These are phyloP conservation scores for Tritrichomonas foetus DNA, from an alignment of 208 protist genomes.

Conservation along the genomic window DNA sequence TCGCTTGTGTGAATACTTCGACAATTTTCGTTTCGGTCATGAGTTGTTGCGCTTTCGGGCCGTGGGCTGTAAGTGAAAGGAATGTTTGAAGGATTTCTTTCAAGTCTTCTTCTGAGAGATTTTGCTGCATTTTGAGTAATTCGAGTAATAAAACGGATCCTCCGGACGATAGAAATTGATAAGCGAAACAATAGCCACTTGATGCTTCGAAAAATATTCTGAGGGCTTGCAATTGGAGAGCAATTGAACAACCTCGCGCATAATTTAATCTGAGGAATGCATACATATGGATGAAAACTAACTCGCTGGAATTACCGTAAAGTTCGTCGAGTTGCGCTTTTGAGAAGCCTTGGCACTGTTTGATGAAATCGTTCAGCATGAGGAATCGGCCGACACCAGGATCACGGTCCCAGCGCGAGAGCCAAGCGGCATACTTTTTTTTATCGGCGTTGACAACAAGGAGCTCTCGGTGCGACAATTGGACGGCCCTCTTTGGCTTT, in stretches of 20 bases:
- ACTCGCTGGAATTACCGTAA: background rate
- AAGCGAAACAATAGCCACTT: background rate
- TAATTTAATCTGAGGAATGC: conserved; percentile 12
- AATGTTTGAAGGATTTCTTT: background rate
- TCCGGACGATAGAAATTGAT: background rate
- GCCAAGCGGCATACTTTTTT: background rate
- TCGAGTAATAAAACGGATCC: background rate
- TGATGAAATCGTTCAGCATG: background rate
- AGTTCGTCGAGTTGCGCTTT: conserved; percentile 13
- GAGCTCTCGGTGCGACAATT: background rate
- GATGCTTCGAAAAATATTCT: conserved; percentile 22
- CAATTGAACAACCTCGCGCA: background rate
- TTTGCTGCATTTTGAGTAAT: background rate
- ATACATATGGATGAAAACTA: conserved; percentile 7
- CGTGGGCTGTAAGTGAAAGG: background rate
- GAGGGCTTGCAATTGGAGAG: background rate
- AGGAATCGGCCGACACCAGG: background rate
- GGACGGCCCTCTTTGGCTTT: background rate
- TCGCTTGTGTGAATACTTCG: background rate
- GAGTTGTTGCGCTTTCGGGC: background rate
- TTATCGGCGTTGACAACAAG: background rate
- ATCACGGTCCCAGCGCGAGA: background rate
- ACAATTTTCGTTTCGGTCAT: background rate
- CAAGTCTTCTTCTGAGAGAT: background rate
- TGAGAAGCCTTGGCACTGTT: background rate